Percentiles rank a stretch among this genome's conserved stretches.
Conservation (phyloP, 345 rosid genomes). For the Populus pruinosa region DNA sequence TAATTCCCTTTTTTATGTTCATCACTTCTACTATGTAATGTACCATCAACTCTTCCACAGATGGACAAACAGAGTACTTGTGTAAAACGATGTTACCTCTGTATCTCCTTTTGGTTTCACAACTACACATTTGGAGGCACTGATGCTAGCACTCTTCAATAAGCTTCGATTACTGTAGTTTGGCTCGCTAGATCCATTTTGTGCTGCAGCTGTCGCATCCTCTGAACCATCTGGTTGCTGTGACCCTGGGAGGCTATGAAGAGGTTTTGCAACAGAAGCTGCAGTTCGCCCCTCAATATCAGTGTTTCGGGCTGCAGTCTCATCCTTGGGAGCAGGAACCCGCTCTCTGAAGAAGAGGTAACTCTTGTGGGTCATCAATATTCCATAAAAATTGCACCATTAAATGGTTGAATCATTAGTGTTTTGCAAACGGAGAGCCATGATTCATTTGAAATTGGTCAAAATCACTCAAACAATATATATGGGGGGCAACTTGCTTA, state of each 20-base stretch:
- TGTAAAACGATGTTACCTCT: constrained; percentile 37
- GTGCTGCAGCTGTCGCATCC: constrained; percentile 20
- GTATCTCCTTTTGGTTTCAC: constrained; percentile 39
- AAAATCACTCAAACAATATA: neutral
- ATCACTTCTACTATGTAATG: neutral
- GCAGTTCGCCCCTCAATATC: constrained; percentile 39
- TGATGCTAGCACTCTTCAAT: constrained; percentile 91
- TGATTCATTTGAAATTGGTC: neutral
- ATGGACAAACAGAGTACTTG: neutral
- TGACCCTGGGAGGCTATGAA: constrained; percentile 43
- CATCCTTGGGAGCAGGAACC: constrained; percentile 69
- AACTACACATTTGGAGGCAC: constrained; percentile 85
- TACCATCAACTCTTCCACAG: neutral
- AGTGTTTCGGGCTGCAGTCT: constrained; percentile 22
- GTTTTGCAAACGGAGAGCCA: neutral
- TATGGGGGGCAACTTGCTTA: neutral
- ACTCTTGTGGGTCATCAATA: constrained; percentile 3
- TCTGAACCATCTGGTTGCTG: constrained; percentile 37
- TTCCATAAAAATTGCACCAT: neutral
- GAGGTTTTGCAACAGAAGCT: constrained; percentile 49
- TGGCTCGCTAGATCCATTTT: constrained; percentile 36
- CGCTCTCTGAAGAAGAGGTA: constrained; percentile 60
- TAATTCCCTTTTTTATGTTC: neutral
- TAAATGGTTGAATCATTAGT: constrained; percentile 1
- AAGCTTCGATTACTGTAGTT: constrained; percentile 59